Evolutionary conservation across 768 basidiomycete genomes (phyloP), one percentile per base, ranked within the genome.

Genomic region (Hygrocybe punicea): DNA sequence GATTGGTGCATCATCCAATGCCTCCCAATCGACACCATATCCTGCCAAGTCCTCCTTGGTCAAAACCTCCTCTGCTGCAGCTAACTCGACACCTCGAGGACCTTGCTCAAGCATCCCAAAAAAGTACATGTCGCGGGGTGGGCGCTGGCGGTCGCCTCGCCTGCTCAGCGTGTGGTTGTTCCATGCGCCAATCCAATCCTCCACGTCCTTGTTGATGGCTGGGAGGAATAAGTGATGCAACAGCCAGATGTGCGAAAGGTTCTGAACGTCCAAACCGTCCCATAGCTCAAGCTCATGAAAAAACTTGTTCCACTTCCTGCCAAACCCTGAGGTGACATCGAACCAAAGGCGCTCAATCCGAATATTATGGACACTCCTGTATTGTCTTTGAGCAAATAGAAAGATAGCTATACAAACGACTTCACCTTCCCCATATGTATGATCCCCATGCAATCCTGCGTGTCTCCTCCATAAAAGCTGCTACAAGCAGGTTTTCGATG

Each of bases 311-410:
- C 77, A 79, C 47, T 74, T 75, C 19, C 44, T 23, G 1, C 74
- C 72, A 58, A 75, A 66, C 0, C 67, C 69, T 10, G 39, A 14
- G 0, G 72, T 77, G 11, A 77, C 64, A 47, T 78, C 72, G 29
- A 64, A 65, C 75, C 78, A 78, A 1, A 78, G 60, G 1, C 69
- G 62, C 48, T 79, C 74, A 33, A 77, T 74, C 0, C 74, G 62
- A 7, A 69, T 73, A 46, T 77, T 78, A 56, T 78, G 71, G 8
- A 78, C 71, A 61, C 71, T 73, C 39, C 74, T 76, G 47, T 9
- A 48, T 21, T 25, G 13, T 13, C n/a, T n/a, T 50, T 13, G 14
- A 29, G 11, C 11, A 21, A 34, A 8, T 16, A 50, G 14, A 16
- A 33, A 25, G 9, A 39, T 42, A 49, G 46, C 21, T 17, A 16